Conservation (phyloP, 2,329 filamentous ascomycete species). For the Gyromitra esculenta region DNA sequence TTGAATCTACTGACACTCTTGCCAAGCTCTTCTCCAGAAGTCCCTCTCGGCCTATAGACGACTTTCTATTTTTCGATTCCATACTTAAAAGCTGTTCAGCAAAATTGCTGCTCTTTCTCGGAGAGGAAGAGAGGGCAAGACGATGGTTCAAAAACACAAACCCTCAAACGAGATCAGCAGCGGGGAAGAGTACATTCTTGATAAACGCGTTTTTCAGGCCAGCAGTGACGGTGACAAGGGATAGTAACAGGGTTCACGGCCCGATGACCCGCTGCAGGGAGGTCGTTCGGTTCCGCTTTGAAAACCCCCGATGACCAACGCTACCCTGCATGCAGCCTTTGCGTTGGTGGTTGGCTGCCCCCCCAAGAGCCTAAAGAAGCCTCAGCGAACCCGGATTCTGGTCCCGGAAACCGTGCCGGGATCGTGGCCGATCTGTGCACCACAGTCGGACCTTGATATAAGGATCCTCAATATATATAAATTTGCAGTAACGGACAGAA, state of each 20-base stretch:
- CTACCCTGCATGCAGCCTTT: background rate
- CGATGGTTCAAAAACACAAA: background rate
- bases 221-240: slow-evolving; percentile 17
- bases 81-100: slow-evolving; percentile 1
- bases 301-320: no score
- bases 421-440: background rate
- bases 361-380: slow-evolving; percentile 33
- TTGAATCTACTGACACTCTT: slow-evolving; percentile 38
- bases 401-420: background rate
- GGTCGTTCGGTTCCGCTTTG: background rate
- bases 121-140: background rate
- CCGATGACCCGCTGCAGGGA: slow-evolving; percentile 15
- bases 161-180: background rate
- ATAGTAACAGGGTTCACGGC: slow-evolving; percentile 28
- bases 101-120: background rate
- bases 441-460: no score
- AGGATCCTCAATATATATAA: no score
- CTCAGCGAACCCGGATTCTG: slow-evolving; percentile 24
- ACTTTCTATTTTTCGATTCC: slow-evolving; percentile 22
- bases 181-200: slow-evolving; percentile 25
- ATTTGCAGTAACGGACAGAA: no score
- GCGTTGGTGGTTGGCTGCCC: background rate
- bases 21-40: slow-evolving; percentile 9
- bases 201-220: background rate
- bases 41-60: slow-evolving; percentile 9